Base-by-base conservation (phyloP, 805 yeast genomes). In the Cyberlindnera mississippiensis region DNA sequence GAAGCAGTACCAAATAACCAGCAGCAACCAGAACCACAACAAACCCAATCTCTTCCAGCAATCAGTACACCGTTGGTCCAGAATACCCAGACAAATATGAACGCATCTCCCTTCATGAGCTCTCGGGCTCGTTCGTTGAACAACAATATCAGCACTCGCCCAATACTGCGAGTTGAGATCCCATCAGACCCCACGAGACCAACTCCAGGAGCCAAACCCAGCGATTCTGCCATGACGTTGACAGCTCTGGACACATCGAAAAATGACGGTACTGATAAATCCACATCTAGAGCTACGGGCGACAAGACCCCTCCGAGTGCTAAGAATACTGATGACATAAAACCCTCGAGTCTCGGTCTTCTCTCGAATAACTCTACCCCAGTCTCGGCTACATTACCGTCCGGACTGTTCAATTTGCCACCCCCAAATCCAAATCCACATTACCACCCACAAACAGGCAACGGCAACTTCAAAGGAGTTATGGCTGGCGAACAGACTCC, bases 401-500 rank as follows among this genome's bases (percentile, higher is more conserved):
- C 59, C 17, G 61, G 59, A 4, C 50, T 62, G 6, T 55, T 59
- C 37, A 44, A 54, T 24, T 45, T 64, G 27, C 68, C 67, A 1
- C 65, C 59, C n/a, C 67, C 66, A 7, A 55, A 61, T 15, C 56
- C 49, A 6, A 60, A 19, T 54, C 55, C 49, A 46, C 60, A 50
- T 52, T 57, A 48, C 60, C 49, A 47, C 18, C 49, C 38, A 14
- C 44, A 31, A 17, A 41, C 35, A 7, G 42, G 36, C 37, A 40
- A 44, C 50, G 47, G 53, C 40, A 44, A 34, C 37, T 45, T 49
- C 37, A 54, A 59, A 26, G 56, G 60, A 6, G 45, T 51, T 30
- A 46, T 51, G 38, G 52, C 57, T 20, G 78, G 82, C 11, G 88
- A 82, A 30, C 88, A 82, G 46, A 80, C 89, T 0, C 87, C 90